Evolutionary conservation across 179 eudicot species (phyloP), one percentile per base, ranked within the genome.

Genomic region (Silene noctiflora): DNA sequence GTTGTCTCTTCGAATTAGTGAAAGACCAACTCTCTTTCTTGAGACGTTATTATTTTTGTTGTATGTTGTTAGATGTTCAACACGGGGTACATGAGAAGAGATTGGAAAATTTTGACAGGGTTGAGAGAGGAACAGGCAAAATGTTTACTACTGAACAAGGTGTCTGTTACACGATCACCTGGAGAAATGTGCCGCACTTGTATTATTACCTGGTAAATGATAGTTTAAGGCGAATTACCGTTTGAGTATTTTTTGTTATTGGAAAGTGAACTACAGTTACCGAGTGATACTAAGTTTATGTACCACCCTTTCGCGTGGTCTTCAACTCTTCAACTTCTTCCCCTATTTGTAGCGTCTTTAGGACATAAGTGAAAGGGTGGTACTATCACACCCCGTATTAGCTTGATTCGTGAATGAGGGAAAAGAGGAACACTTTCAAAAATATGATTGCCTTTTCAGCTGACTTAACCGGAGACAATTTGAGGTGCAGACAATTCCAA

Each of bases 401-500:
- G 39, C 6, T 33, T 33, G 39, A 33, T 33, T 0, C 39, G 6
- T 33, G 39, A 33, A 33, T 33, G 39, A 33, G 6, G 39, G 5
- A 33, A 33, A 33, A 33, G 39, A 33, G 39, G 39, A 33, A 0
- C 39, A 33, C 39, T 33, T 33, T 33, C 39, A 33, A 33, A 33
- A 33, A 33, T 0, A 33, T 33, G 39, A 33, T 33, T 0, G 39
- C 6, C 39, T 39, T 39, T 7, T 39, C 46, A 8, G 46, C 46
- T 4, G 46, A 39, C 46, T 39, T 39, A 39, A 39, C 46, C 46
- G 11, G 46, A 39, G 46, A 39, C 46, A 8, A 64, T 55, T 75
- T 71, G 75, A 62, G 22, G 33, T 76, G 79, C 77, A 80, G 83
- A 76, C 79, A 27, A 31, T 80, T 65, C 80, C 83, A 58, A 66